phyloP scores from a whole-genome alignment of 306 rosid species.

The Bauhinia variegata region DNA sequence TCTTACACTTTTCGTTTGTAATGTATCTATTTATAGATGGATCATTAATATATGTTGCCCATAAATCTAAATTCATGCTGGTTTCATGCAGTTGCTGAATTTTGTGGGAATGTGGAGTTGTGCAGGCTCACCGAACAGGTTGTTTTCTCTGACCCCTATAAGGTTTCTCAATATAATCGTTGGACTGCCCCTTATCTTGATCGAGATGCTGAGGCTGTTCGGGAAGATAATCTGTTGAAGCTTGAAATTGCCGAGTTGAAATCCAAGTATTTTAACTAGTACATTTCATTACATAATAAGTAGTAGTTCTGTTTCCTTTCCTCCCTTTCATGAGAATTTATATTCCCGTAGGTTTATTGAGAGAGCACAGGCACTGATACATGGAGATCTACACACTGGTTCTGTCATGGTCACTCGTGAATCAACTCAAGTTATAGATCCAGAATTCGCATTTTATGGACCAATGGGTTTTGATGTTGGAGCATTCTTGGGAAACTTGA shows the following conservation, averaged over 20 bases:
- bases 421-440: constrained; percentile 90
- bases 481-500: constrained; percentile 87
- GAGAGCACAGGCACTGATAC: constrained; percentile 87
- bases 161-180: constrained; percentile 69
- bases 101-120: constrained; percentile 65
- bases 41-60: not conserved
- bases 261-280: constrained; percentile 39
- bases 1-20: not conserved
- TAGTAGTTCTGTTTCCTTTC: constrained; percentile 2
- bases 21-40: not conserved
- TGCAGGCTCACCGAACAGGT: constrained; percentile 69
- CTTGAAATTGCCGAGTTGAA: constrained; percentile 62
- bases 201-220: constrained; percentile 63
- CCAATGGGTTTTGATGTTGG: constrained; percentile 96
- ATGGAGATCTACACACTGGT: constrained; percentile 92
- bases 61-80: constrained; percentile 22
- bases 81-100: constrained; percentile 55
- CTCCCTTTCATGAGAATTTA: constrained; percentile 9
- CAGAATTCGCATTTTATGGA: constrained; percentile 92
- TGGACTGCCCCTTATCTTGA: constrained; percentile 88
- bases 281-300: not conserved
- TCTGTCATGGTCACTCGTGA: constrained; percentile 88
- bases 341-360: constrained; percentile 76
- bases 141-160: constrained; percentile 69
- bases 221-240: constrained; percentile 57